Base-by-base conservation (phyloP, 805 yeast species). In the Yamadazyma paraphyllophila region DNA sequence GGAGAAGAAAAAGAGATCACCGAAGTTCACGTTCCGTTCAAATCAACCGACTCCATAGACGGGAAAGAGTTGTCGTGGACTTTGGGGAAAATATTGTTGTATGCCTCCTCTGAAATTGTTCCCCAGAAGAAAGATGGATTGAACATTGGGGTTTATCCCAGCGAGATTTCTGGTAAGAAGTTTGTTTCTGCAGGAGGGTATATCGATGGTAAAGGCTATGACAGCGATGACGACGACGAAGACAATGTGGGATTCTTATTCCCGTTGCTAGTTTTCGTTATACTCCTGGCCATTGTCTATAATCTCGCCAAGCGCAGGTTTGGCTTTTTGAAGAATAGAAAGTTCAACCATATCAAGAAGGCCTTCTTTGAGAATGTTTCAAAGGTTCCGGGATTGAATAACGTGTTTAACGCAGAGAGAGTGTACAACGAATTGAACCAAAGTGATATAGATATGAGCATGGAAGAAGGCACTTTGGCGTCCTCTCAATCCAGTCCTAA, bases 11-110 rank as follows among this genome's bases (percentile, higher is more conserved):
- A 59, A 8, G 61, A 69, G 35, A 55, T 63, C 8, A 55, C 58
- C 1, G 48, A 62, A 1, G 69, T 59, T 5, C 72, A 66, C 57
- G 73, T 84, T 31, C 84, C 91, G 0, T 90, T 94, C 65, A 89
- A 85, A 63, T 85, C 95, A 49, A 90, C 94, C 0, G 83, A 84
- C 45, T 75, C 82, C 13, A 80, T 94, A 27, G 77, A 88, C 48
- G 97, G 95, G 2, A 80, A 82, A 4, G 99, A 94, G 54, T 69
- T 94, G 13, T 86, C 97, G 0, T 94, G 99, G 99, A 92, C 98
- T 0, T 62, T 94, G 30, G 99, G 99, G 4, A 84, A 86, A 57
- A 89, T 91, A 24, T 61, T 94, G 3, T 62, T 92, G 10, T 88
- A 82, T 61, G 97, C 96, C 0, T 82, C 96, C 0, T 79, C 91